Evolutionary conservation across 2,329 filamentous ascomycete genomes (phyloP).

Genomic region (Graphium sp.): DNA sequence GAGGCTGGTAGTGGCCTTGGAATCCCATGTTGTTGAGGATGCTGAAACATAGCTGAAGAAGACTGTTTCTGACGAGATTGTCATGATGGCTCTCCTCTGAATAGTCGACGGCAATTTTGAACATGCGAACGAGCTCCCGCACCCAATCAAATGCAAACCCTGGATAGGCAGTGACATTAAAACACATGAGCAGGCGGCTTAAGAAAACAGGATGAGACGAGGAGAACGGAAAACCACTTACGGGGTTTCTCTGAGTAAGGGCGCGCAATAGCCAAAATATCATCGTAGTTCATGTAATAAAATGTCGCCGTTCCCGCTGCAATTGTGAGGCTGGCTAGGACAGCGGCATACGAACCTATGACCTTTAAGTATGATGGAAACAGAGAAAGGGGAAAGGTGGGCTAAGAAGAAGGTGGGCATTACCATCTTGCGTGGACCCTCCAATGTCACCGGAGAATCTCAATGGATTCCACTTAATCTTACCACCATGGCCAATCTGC

Average conservation of each 20-base stretch:
- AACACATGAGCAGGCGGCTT: background rate
- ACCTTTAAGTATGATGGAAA: slow-evolving; percentile 9
- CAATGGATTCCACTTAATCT: slow-evolving; percentile 39
- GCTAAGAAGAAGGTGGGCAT: slow-evolving; percentile 1
- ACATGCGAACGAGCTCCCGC: slow-evolving; percentile 48
- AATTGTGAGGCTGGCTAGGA: slow-evolving; percentile 44
- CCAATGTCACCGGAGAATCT: slow-evolving; percentile 32
- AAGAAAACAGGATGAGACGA: background rate
- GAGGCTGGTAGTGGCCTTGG: slow-evolving; percentile 40
- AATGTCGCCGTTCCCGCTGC: slow-evolving; percentile 27
- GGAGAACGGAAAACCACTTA: slow-evolving; percentile 8
- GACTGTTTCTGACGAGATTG: slow-evolving; percentile 53
- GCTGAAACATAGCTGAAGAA: slow-evolving; percentile 61
- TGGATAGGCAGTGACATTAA: slow-evolving; percentile 10
- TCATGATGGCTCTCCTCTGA: slow-evolving; percentile 59
- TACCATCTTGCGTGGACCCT: slow-evolving; percentile 30
- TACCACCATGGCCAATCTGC: slow-evolving; percentile 40
- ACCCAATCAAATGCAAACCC: slow-evolving; percentile 47
- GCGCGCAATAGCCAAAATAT: slow-evolving; percentile 53
- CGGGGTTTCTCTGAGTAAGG: slow-evolving; percentile 22
- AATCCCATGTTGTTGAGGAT: slow-evolving; percentile 68
- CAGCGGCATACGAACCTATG: slow-evolving; percentile 35
- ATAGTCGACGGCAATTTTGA: slow-evolving; percentile 66
- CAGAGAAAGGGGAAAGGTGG: background rate
- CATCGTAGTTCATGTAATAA: slow-evolving; percentile 41